Conservation (phyloP, 768 basidiomycete species). For the Leccinellum albellum region DNA sequence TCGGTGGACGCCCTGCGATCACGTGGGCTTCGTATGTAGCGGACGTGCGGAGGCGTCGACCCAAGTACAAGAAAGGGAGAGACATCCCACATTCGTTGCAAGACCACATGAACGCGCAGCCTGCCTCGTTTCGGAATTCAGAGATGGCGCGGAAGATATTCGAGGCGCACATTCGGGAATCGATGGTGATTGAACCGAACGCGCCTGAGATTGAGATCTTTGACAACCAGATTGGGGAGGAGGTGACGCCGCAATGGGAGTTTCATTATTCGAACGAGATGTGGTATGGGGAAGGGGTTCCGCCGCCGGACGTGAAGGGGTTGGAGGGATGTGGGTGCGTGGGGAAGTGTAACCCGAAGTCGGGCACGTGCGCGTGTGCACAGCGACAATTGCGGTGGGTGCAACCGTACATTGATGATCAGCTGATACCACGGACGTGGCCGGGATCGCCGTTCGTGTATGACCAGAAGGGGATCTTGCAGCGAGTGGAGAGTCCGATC, state of each 20-base stretch:
- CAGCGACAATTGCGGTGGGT: constrained; percentile 46
- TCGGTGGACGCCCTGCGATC: constrained; percentile 11
- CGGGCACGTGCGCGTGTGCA: constrained; percentile 69
- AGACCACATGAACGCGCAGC: constrained; percentile 60
- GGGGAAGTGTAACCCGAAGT: constrained; percentile 71
- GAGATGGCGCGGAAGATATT: constrained; percentile 52
- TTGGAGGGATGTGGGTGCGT: constrained; percentile 71
- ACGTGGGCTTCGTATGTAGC: constrained; percentile 23
- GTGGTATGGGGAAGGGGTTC: constrained; percentile 68
- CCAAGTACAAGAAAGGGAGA: constrained; percentile 33
- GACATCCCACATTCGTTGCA: constrained; percentile 63
- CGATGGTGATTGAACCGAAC: constrained; percentile 60
- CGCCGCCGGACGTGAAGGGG: constrained; percentile 54
- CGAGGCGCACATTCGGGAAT: constrained; percentile 61
- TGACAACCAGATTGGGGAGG: constrained; percentile 62
- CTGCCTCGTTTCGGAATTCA: constrained; percentile 37
- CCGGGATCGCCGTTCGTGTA: constrained; percentile 62
- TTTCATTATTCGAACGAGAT: constrained; percentile 84
- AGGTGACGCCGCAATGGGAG: constrained; percentile 76
- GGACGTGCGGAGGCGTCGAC: constrained; percentile 13
- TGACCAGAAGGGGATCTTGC: constrained; percentile 55
- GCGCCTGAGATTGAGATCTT: constrained; percentile 64
- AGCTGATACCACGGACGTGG: constrained; percentile 29
- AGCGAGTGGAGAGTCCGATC: constrained; percentile 53
- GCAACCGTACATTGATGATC: constrained; percentile 15